Evolutionary conservation across 179 eudicot species (phyloP).

Genomic region (Actinidia arguta): DNA sequence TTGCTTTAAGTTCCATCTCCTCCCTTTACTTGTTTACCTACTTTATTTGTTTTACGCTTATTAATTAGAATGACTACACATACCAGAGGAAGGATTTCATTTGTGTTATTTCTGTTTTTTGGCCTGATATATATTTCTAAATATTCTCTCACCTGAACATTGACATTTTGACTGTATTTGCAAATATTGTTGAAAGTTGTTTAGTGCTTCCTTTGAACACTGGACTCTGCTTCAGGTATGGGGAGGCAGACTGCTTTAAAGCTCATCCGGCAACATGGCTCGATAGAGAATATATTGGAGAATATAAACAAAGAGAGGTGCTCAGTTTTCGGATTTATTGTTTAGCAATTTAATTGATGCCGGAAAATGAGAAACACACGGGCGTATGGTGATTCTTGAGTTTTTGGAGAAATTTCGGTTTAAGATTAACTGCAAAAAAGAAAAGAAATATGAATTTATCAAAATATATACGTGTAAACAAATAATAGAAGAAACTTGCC

Average conservation of each 20-base stretch:
- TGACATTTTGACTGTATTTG: neutral
- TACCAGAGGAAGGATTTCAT: too few relatives aligned
- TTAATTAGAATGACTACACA: too few relatives aligned
- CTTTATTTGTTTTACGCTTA: too few relatives aligned
- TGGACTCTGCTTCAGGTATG: slow-evolving; percentile 60
- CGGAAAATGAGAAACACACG: neutral
- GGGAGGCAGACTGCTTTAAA: slow-evolving; percentile 95
- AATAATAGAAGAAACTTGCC: neutral
- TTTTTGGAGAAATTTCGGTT: neutral
- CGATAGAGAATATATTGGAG: slow-evolving; percentile 83
- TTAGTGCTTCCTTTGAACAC: neutral
- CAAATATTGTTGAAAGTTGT: neutral
- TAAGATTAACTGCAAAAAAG: neutral
- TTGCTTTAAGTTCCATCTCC: neutral
- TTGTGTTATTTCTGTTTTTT: too few relatives aligned
- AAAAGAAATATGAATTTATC: neutral
- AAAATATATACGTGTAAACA: neutral
- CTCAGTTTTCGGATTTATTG: slow-evolving; percentile 8
- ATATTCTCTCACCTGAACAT: slow-evolving; percentile 4
- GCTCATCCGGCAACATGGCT: slow-evolving; percentile 93
- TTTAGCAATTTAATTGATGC: neutral
- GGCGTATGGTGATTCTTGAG: neutral
- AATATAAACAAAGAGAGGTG: slow-evolving; percentile 90
- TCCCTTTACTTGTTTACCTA: neutral
- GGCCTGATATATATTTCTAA: neutral